Conservation (phyloP, 2,329 filamentous ascomycete genomes). For the Aurifilum marmelostoma region DNA sequence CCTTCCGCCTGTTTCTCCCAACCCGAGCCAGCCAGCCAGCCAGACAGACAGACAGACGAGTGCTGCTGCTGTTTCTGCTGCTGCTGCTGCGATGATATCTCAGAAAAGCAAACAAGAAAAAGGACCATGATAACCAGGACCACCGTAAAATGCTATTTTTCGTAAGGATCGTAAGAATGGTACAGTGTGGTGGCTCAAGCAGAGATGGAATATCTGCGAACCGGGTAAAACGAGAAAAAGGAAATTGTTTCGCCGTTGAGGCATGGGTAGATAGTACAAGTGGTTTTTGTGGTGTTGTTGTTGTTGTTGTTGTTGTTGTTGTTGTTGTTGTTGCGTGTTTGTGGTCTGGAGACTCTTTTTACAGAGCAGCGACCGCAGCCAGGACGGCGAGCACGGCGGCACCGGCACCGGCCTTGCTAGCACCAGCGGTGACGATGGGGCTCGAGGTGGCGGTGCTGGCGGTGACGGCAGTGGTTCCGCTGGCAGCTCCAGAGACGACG, state of each 20-base stretch:
- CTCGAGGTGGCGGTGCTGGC: conserved; percentile 37
- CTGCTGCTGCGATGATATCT: conserved; percentile 21
- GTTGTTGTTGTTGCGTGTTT: too few relatives aligned
- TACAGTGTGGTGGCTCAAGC: conserved; percentile 36
- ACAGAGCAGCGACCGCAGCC: conserved; percentile 51
- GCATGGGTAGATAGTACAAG: conserved; percentile 13
- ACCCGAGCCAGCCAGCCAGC: conserved; percentile 16
- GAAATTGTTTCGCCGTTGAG: conserved; percentile 20
- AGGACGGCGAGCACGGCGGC: conserved; percentile 49
- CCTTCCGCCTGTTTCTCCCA: neutral
- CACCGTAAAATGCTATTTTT: conserved; percentile 42
- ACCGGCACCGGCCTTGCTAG: conserved; percentile 46
- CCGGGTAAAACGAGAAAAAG: conserved; percentile 19
- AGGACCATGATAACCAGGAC: conserved; percentile 31
- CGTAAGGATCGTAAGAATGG: conserved; percentile 64
- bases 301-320: too few relatives aligned
- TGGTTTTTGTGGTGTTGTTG: too few relatives aligned
- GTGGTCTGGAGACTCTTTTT: conserved; percentile 35
- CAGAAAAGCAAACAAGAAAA: conserved; percentile 19
- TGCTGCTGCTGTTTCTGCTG: conserved; percentile 4
- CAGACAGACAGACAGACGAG: too few relatives aligned
- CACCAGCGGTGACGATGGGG: conserved; percentile 39
- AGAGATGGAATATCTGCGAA: conserved; percentile 6
- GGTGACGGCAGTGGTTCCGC: conserved; percentile 41
- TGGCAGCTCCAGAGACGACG: conserved; percentile 33